A percentile compares a stretch with the other conserved stretches of the same genome.
These are phyloP conservation scores for Pleurotus sapidus DNA, from an alignment of 768 basidiomycete genomes.

Conservation along the genomic window DNA sequence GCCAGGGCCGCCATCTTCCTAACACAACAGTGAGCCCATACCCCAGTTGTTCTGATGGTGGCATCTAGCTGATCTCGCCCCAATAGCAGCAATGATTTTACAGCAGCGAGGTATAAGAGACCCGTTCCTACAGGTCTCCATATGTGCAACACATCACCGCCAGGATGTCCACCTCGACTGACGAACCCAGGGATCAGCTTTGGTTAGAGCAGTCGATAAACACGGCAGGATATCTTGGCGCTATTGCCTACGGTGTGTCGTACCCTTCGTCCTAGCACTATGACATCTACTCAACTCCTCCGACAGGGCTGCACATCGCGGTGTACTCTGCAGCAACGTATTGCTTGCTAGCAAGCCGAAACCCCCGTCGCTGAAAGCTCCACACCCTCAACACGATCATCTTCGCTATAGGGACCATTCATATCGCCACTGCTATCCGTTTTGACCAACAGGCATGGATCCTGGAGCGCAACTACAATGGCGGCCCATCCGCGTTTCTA, in stretches of 20 bases:
- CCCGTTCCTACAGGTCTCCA: no score
- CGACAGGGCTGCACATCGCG: not conserved
- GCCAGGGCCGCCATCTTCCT: no score
- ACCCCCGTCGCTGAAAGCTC: not conserved
- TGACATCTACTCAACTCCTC: not conserved
- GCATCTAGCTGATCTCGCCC: no score
- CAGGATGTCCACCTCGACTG: no score
- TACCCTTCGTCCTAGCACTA: not conserved
- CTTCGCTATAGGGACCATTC: conserved; percentile 1
- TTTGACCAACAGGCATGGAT: conserved; percentile 1
- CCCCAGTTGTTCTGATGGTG: no score
- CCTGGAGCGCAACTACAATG: not conserved
- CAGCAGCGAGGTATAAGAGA: no score
- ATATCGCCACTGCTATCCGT: not conserved
- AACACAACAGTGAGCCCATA: no score
- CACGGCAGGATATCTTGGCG: not conserved
- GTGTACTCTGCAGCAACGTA: not conserved
- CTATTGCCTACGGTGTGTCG: not conserved
- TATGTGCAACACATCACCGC: no score
- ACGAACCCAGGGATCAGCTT: no score
- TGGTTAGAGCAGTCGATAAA: not conserved
- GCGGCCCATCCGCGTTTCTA: conserved; percentile 1
- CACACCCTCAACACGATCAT: not conserved
- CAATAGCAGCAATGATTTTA: no score
- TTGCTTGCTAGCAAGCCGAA: not conserved